phyloP scores from a whole-genome alignment of 2,329 filamentous ascomycete species.

The Fusarium chlamydosporum region DNA sequence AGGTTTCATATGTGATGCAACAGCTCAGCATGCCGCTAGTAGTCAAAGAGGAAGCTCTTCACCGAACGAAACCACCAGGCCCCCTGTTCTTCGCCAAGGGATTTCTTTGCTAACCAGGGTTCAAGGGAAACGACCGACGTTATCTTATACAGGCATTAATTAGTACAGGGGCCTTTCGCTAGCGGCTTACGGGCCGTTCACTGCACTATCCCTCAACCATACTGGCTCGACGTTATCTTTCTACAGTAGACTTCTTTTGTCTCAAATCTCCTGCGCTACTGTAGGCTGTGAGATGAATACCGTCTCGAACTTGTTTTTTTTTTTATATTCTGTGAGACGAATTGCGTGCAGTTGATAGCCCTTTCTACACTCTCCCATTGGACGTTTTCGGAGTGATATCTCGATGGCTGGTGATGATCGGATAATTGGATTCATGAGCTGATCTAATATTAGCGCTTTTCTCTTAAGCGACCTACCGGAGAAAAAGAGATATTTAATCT shows the following conservation, averaged over 20 bases:
- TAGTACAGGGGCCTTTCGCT: conserved; percentile 1
- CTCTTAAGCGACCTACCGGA: conserved; percentile 5
- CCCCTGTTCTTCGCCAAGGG: conserved; percentile 22
- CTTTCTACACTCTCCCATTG: conserved; percentile 9
- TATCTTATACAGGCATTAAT: conserved; percentile 13
- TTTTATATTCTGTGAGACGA: conserved; percentile 8
- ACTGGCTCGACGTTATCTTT: conserved; percentile 17
- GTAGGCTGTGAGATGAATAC: background rate
- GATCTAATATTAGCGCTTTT: conserved; percentile 25
- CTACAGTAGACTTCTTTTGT: conserved; percentile 7
- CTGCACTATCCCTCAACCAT: conserved; percentile 10
- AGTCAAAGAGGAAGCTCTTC: conserved; percentile 28
- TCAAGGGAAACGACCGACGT: background rate
- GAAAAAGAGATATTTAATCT: conserved; percentile 3
- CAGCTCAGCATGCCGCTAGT: conserved; percentile 10
- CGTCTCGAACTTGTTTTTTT: conserved; percentile 1
- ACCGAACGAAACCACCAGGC: background rate
- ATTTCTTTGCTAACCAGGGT: conserved; percentile 1
- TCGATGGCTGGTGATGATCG: conserved; percentile 14
- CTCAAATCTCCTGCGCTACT: background rate
- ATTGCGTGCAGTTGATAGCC: conserved; percentile 1
- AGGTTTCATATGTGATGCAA: conserved; percentile 11
- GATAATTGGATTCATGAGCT: background rate
- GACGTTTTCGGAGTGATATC: background rate
- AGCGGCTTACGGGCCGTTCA: conserved; percentile 31